These are phyloP conservation scores for Vitellaria paradoxa DNA, from an alignment of 179 eudicot genomes.

Conservation along the genomic window DNA sequence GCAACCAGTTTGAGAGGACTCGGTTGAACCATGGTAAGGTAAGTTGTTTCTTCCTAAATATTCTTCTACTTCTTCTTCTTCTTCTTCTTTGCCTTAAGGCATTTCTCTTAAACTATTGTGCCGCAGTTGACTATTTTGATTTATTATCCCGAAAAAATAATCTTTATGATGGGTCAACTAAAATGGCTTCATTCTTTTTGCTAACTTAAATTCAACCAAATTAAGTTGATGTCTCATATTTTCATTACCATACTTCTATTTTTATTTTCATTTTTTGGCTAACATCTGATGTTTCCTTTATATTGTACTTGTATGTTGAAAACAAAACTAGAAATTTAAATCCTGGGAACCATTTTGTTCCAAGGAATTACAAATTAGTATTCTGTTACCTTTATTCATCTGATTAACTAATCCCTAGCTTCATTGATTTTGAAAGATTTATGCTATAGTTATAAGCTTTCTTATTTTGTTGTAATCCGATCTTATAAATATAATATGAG, in stretches of 20 bases:
- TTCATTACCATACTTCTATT: too few species aligned
- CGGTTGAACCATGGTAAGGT: conserved; percentile 51
- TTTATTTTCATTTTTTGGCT: neutral
- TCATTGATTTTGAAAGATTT: neutral
- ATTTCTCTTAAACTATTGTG: neutral
- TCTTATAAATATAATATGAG: too few species aligned
- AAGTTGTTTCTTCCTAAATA: neutral
- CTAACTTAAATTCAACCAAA: conserved; percentile 3
- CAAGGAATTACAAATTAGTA: neutral
- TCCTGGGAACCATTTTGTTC: too few species aligned
- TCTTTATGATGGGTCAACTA: neutral
- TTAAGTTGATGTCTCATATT: neutral
- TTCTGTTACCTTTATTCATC: neutral
- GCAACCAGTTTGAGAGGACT: conserved; percentile 37
- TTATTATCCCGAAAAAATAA: neutral
- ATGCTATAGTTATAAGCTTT: neutral
- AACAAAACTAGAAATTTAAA: too few species aligned
- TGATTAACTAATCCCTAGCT: neutral
- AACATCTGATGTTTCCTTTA: neutral
- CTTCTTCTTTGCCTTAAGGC: neutral
- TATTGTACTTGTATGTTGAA: too few species aligned
- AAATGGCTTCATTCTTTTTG: neutral
- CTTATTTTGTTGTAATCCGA: too few species aligned
- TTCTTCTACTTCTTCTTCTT: neutral
- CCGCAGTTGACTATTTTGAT: neutral